Percentiles rank a stretch among this genome's conserved stretches.
Conservation (phyloP, 441 rosid genomes). For the Bruguiera hainesii region DNA sequence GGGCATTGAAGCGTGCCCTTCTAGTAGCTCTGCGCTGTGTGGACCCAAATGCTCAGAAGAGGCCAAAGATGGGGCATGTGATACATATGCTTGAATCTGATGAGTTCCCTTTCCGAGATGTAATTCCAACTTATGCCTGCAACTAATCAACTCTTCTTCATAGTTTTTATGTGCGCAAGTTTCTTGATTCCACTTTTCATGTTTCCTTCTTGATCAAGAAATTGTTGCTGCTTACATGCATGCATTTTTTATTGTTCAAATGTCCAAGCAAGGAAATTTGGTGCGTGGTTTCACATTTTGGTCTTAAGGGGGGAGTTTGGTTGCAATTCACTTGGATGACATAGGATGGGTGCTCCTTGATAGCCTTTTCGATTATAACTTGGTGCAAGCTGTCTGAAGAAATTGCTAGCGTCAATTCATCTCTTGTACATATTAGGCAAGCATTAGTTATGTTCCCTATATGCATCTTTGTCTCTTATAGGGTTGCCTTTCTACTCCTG, state of each 20-base stretch:
- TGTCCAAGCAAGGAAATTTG: conserved; percentile 1
- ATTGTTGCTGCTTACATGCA: neutral
- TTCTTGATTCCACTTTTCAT: conserved; percentile 1
- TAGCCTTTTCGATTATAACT: neutral
- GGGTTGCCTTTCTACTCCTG: conserved; percentile 7
- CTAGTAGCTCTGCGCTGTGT: conserved; percentile 89
- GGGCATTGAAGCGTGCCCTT: conserved; percentile 75
- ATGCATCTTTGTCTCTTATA: conserved; percentile 3
- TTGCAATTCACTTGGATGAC: neutral
- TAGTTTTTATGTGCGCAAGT: neutral
- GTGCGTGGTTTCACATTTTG: neutral
- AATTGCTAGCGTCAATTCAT: neutral
- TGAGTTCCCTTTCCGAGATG: conserved; percentile 67
- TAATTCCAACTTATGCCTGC: conserved; percentile 16
- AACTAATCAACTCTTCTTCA: neutral
- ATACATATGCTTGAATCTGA: conserved; percentile 96
- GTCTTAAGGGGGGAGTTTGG: neutral
- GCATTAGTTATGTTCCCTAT: conserved; percentile 3
- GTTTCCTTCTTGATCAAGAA: conserved; percentile 1
- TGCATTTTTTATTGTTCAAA: neutral
- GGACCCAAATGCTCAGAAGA: conserved; percentile 81
- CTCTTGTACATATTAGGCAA: conserved; percentile 4
- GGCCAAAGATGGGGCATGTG: conserved; percentile 94
- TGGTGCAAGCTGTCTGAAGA: neutral
- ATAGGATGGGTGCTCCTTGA: neutral